Evolutionary conservation across 805 yeast species (phyloP).

Genomic region (Sungouiella blattae): DNA sequence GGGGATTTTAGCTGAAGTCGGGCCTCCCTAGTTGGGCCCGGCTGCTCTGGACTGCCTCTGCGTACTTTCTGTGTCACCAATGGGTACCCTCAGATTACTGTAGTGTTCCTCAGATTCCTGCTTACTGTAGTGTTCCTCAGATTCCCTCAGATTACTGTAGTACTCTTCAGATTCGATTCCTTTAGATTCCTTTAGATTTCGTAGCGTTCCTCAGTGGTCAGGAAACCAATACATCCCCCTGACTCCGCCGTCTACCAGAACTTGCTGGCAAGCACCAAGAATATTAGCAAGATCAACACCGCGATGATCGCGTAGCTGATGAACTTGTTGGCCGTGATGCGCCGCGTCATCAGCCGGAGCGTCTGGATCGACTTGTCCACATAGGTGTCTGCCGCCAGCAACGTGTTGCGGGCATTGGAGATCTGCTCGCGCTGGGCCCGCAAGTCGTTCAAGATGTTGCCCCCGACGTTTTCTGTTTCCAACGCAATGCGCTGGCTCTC

Average conservation of each 20-base stretch:
- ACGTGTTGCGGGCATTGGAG: slow-evolving; percentile 76
- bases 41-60: no score
- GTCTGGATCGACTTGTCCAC: slow-evolving; percentile 89
- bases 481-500: slow-evolving; percentile 88
- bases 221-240: no score
- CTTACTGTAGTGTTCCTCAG: no score
- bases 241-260: slow-evolving; percentile 55
- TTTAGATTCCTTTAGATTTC: no score
- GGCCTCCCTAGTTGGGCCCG: no score
- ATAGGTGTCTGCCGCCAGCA: slow-evolving; percentile 86
- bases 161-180: no score
- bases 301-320: slow-evolving; percentile 90
- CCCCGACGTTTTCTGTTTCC: slow-evolving; percentile 90
- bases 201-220: no score
- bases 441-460: slow-evolving; percentile 81
- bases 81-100: no score
- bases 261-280: slow-evolving; percentile 81
- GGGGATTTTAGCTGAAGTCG: no score
- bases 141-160: no score
- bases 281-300: slow-evolving; percentile 73
- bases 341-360: slow-evolving; percentile 83
- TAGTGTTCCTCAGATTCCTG: no score
- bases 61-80: no score
- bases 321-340: slow-evolving; percentile 86
- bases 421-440: slow-evolving; percentile 93